A percentile compares a stretch with the other conserved stretches of the same genome.
Conservation (phyloP, 1,284 basidiomycete species). For the Cryptococcus floricola region DNA sequence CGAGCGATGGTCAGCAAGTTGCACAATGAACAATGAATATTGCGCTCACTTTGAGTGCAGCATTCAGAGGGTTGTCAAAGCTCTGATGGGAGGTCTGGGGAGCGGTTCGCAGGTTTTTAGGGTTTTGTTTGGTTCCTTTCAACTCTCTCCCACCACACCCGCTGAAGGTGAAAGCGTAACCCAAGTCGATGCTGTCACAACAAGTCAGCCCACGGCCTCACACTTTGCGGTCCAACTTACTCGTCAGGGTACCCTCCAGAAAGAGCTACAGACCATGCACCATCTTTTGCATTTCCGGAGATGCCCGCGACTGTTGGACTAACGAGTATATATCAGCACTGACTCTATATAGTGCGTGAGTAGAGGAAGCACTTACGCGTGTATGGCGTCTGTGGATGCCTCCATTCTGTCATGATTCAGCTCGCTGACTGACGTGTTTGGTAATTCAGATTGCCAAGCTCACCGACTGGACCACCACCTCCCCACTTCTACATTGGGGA, state of each 20-base stretch:
- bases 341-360: too few species aligned
- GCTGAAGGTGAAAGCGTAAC: slow-evolving; percentile 41
- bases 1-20: background rate
- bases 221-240: slow-evolving; percentile 15
- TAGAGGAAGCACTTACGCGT: slow-evolving; percentile 23
- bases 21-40: background rate
- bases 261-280: slow-evolving; percentile 49
- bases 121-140: slow-evolving; percentile 45
- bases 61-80: slow-evolving; percentile 46
- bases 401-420: slow-evolving; percentile 28
- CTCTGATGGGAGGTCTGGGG: slow-evolving; percentile 48
- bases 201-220: background rate
- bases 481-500: slow-evolving; percentile 38
- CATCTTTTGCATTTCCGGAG: slow-evolving; percentile 32
- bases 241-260: slow-evolving; percentile 48
- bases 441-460: background rate
- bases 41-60: slow-evolving; percentile 32
- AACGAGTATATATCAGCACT: background rate
- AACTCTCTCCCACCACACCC: slow-evolving; percentile 39
- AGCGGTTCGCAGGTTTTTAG: slow-evolving; percentile 50
- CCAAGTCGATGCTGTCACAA: slow-evolving; percentile 34
- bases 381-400: slow-evolving; percentile 36
- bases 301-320: slow-evolving; percentile 41
- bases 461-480: slow-evolving; percentile 34
- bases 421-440: too few species aligned